phyloP scores from a whole-genome alignment of 2,329 filamentous ascomycete genomes.

The Claviceps pazoutovae region DNA sequence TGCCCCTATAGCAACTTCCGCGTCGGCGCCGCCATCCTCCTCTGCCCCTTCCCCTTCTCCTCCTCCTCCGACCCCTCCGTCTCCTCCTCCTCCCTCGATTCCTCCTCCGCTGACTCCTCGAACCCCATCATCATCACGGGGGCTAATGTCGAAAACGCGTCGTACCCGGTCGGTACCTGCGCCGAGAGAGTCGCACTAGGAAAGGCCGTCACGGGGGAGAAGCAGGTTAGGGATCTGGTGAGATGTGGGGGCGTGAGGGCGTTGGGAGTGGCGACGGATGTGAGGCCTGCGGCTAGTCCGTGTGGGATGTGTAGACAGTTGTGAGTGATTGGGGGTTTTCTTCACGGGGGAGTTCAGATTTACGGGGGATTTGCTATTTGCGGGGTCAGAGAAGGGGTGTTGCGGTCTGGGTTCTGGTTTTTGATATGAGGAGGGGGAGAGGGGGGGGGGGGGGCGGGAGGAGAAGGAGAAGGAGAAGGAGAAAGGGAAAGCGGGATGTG shows the following conservation, averaged over 20 bases:
- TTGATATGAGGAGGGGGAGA: too few relatives aligned
- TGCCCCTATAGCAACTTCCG: conserved; percentile 90
- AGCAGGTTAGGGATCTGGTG: conserved; percentile 17
- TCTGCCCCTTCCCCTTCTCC: not conserved
- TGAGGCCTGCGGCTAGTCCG: conserved; percentile 53
- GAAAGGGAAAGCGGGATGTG: conserved; percentile 7
- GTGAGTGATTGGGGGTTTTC: conserved; percentile 31
- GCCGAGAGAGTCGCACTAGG: conserved; percentile 84
- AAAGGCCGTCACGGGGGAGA: conserved; percentile 52
- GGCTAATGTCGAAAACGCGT: conserved; percentile 85
- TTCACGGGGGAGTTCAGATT: not conserved
- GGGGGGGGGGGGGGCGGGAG: too few relatives aligned
- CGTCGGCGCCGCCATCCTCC: conserved; percentile 70
- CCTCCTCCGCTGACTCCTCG: too few relatives aligned
- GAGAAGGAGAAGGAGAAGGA: not conserved
- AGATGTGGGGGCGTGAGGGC: conserved; percentile 40
- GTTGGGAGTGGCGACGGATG: conserved; percentile 74
- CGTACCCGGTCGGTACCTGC: conserved; percentile 89
- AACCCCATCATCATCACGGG: conserved; percentile 29
- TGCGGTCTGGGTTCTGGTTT: too few relatives aligned
- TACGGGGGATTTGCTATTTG: too few relatives aligned
- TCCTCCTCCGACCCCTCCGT: too few relatives aligned
- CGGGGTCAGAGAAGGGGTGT: too few relatives aligned
- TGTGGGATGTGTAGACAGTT: conserved; percentile 97
- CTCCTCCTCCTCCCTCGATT: too few relatives aligned